Percentiles rank a stretch among this genome's conserved stretches.
Conservation (phyloP, 2,329 filamentous ascomycete species). For the Alternaria sp. region DNA sequence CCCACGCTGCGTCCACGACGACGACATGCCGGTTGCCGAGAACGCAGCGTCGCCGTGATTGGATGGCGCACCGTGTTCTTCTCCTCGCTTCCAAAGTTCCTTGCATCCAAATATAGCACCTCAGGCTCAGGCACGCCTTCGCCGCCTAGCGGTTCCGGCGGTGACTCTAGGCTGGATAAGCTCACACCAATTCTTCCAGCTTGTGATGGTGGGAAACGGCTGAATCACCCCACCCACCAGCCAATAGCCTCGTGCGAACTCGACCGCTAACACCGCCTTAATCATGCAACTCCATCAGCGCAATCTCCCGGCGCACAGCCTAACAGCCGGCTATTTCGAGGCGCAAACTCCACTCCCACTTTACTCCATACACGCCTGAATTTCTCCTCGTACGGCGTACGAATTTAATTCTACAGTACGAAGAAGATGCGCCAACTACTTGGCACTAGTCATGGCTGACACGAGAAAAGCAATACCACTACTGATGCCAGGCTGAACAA, state of each 20-base stretch:
- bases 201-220: background rate
- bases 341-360: background rate
- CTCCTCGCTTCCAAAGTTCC: constrained; percentile 4
- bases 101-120: constrained; percentile 1
- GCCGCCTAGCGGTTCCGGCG: background rate
- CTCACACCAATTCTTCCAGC: background rate
- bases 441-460: background rate
- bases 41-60: background rate
- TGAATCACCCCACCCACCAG: background rate
- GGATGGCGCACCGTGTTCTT: constrained; percentile 5
- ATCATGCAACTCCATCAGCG: constrained; percentile 1
- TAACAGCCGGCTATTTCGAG: constrained; percentile 6
- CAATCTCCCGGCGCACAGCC: constrained; percentile 5
- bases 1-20: constrained; percentile 2
- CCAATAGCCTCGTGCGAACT: constrained; percentile 5
- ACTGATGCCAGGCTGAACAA: constrained; percentile 2
- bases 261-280: background rate
- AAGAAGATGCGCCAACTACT: constrained; percentile 7
- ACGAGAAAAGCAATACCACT: constrained; percentile 8
- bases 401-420: constrained; percentile 4
- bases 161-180: background rate
- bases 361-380: background rate
- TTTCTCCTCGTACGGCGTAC: background rate
- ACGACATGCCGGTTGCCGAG: background rate
- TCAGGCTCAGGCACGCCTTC: constrained; percentile 2